Base-by-base conservation (phyloP, 1,284 basidiomycete species). In the Kwoniella shivajii region DNA sequence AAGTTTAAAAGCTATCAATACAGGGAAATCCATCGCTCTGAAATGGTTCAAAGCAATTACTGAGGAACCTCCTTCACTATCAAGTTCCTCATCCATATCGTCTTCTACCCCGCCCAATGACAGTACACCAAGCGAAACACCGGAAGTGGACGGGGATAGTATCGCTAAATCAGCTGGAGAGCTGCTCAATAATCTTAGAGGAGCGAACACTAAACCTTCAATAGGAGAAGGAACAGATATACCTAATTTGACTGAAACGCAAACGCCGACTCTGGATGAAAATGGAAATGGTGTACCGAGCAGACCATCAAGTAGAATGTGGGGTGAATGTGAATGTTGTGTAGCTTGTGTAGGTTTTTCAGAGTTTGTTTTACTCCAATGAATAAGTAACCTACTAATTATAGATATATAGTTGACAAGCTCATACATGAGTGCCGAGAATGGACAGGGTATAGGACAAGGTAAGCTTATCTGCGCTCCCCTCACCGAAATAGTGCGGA, bases 401-500 rank as follows among this genome's bases (percentile, higher is more conserved):
- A 10, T n/a, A 4, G 7, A 26, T 38, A n/a, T 34, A 0, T 54
- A 74, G 68, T 58, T 66, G 36, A 66, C 64, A 4, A 65, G 58
- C 38, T 67, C 65, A 31, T 74, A 70, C 44, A 65, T 74, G 50
- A 62, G 68, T 30, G 68, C 69, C 1, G 75, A 77, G 46, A 67
- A 74, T 33, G 62, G 64, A 10, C 63, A 67, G 24, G 75, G 75
- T 4, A 68, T 75, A 24, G 73, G 73, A 2, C 72, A 75, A 61
- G 71, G 71, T 70, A 45, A 30, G 50, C 16, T 30, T 22, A 22
- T 22, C 11, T 24, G 46, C 6, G 24, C 18, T 4, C 41, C 5
- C 4, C n/a, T 38, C 6, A 16, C 30, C 22, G 18, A 9, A 42
- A 9, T 41, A 16, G 9, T 4, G 16, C 49, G 22, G 49, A 41